These are phyloP conservation scores for Physcomitrellopsis africana DNA, from an alignment of 225 moss, liverwort and hornwort species.

Conservation along the genomic window DNA sequence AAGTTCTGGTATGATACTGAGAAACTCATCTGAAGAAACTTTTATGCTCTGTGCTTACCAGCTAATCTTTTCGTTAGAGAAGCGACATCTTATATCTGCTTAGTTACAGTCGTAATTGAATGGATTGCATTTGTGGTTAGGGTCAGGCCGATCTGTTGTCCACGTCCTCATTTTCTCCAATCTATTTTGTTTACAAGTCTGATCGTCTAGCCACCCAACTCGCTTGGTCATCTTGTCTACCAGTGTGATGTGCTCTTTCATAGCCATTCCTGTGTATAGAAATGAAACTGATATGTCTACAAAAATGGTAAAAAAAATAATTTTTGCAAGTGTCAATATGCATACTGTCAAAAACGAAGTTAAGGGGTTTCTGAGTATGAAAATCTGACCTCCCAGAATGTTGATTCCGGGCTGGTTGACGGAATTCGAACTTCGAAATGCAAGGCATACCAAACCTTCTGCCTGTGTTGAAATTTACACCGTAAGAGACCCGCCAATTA, in stretches of 20 bases:
- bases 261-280: constrained; percentile 34
- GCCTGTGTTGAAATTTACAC: constrained; percentile 30
- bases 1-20: neutral
- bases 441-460: constrained; percentile 55
- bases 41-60: neutral
- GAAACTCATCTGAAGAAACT: neutral
- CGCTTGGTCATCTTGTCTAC: constrained; percentile 37
- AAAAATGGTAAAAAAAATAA: neutral
- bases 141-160: neutral
- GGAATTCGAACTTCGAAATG: constrained; percentile 40
- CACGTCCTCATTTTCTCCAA: constrained; percentile 4
- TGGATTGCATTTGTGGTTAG: constrained; percentile 5
- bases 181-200: constrained; percentile 26
- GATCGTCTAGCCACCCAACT: constrained; percentile 49
- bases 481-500: neutral
- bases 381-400: constrained; percentile 46
- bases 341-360: neutral
- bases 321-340: neutral
- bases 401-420: constrained; percentile 38
- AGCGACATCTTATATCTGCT: neutral
- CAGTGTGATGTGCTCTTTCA: constrained; percentile 48
- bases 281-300: neutral
- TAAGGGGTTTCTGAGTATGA: neutral
- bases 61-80: neutral
- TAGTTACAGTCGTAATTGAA: neutral